These are phyloP conservation scores for Podospora fimiseda DNA, from an alignment of 495 filamentous ascomycete genomes.

Conservation along the genomic window DNA sequence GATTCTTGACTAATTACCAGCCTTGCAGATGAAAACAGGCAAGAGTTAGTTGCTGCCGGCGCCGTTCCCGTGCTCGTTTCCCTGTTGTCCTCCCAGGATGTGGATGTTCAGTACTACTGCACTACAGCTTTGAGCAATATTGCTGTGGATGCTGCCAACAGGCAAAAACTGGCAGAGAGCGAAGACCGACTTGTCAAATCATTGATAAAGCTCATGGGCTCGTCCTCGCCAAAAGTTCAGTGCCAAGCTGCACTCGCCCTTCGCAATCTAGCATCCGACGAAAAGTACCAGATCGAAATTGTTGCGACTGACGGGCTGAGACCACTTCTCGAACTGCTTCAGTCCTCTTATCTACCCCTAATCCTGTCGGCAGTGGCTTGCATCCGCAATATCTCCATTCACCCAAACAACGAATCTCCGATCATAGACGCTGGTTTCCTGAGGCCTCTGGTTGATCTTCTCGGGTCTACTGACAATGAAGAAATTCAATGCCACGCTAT, in stretches of 20 bases:
- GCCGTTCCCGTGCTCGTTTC: conserved; percentile 96
- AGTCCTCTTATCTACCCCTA: conserved; percentile 90
- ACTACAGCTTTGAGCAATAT: conserved; percentile 98
- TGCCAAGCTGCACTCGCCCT: conserved; percentile 94
- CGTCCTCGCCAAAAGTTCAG: conserved; percentile 93
- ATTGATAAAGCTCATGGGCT: conserved; percentile 93
- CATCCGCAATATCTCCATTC: conserved; percentile 97
- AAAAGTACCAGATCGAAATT: conserved; percentile 97
- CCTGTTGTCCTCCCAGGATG: conserved; percentile 81
- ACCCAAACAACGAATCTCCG: conserved; percentile 97
- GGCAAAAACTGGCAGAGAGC: conserved; percentile 81
- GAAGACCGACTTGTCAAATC: conserved; percentile 87
- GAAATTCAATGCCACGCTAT: conserved; percentile 99
- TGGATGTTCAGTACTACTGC: conserved; percentile 99
- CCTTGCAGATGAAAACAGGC: conserved; percentile 80
- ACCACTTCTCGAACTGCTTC: conserved; percentile 78
- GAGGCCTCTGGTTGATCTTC: conserved; percentile 83
- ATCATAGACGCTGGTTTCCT: conserved; percentile 98
- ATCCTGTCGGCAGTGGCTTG: conserved; percentile 97
- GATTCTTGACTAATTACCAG: conserved; percentile 19
- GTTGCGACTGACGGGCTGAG: conserved; percentile 79
- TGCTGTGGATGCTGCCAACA: conserved; percentile 85
- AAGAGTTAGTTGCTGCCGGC: conserved; percentile 92
- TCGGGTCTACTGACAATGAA: conserved; percentile 94
- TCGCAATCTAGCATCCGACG: conserved; percentile 92